phyloP scores from a whole-genome alignment of 805 yeast genomes.

The Suhomyces vadensis region DNA sequence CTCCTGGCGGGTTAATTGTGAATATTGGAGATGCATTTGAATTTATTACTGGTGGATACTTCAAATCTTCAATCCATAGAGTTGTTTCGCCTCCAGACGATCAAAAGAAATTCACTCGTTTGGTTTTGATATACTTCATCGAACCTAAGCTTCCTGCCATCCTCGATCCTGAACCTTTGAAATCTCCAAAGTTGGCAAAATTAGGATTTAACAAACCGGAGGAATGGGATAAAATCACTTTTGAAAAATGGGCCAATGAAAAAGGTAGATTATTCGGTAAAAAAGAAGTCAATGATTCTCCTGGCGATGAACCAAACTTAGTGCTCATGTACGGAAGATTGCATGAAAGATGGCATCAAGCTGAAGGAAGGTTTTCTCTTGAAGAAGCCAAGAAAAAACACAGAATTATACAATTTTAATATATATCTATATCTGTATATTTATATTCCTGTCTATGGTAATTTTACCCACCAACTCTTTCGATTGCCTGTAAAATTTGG shows the following conservation, averaged over 20 bases:
- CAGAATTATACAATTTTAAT: conserved; percentile 20
- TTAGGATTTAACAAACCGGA: conserved; percentile 19
- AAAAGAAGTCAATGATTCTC: conserved; percentile 31
- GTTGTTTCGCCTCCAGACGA: conserved; percentile 18
- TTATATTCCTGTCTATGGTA: neutral
- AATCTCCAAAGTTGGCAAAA: conserved; percentile 11
- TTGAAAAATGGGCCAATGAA: conserved; percentile 37
- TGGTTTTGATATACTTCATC: conserved; percentile 17
- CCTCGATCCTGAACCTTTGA: conserved; percentile 17
- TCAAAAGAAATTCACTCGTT: conserved; percentile 14
- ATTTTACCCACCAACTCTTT: conserved; percentile 4
- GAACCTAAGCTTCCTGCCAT: conserved; percentile 16
- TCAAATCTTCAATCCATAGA: conserved; percentile 18
- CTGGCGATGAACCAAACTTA: conserved; percentile 38
- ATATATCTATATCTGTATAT: neutral
- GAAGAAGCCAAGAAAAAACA: conserved; percentile 28
- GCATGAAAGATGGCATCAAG: conserved; percentile 45
- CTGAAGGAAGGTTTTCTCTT: conserved; percentile 19
- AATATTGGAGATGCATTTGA: conserved; percentile 34
- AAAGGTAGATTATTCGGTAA: conserved; percentile 49
- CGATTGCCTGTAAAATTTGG: conserved; percentile 17
- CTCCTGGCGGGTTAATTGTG: conserved; percentile 30
- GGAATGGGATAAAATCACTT: conserved; percentile 31
- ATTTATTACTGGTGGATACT: conserved; percentile 30
- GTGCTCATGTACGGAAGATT: conserved; percentile 41